Base-by-base conservation (phyloP, 129 eudicot species). In the Centella asiatica region DNA sequence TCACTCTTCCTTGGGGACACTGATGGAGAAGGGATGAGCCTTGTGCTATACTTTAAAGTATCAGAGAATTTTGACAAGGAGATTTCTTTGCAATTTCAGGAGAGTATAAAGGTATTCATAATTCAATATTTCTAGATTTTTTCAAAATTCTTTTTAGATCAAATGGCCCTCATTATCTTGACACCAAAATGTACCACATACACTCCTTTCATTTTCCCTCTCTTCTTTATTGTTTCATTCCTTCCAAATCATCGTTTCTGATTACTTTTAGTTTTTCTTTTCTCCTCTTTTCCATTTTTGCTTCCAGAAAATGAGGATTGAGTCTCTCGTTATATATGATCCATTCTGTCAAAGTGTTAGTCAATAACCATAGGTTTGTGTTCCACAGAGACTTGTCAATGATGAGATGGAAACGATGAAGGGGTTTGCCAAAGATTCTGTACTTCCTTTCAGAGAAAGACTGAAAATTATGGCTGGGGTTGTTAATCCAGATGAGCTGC, bases 401-500 rank as follows among this genome's bases (percentile, higher is more conserved):
- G 83, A 89, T 53, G 95, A 89, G 42, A 78, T 69, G 82, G 97
- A 89, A 70, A 65, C 75, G 6, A 83, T 78, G 49, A 83, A 78
- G 62, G 80, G 93, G 60, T 87, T 87, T 60, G 71, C 82, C 9
- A 84, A 70, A 71, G 96, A 85, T 54, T 70, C 65, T n/a, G 12
- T 50, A n/a, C 86, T 85, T 78, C 84, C 97, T 74, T 85, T 69
- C 73, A 81, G 97, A 71, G 95, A 89, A 58, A 67, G 97, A 72
- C 82, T 85, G n/a, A 89, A 89, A 62, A 65, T 83, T 33, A 63
- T 89, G 81, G 97, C 83, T 4, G 83, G 89, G 46, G 72, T 84
- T n/a, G 86, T 78, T 5, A 89, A 89, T 61, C 97, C 95, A 4
- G 97, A 89, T 55, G 95, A 85, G 44, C 92, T 89, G 39, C 78